These are phyloP conservation scores for Sherardia arvensis DNA, from an alignment of 257 asterid genomes.

Conservation along the genomic window DNA sequence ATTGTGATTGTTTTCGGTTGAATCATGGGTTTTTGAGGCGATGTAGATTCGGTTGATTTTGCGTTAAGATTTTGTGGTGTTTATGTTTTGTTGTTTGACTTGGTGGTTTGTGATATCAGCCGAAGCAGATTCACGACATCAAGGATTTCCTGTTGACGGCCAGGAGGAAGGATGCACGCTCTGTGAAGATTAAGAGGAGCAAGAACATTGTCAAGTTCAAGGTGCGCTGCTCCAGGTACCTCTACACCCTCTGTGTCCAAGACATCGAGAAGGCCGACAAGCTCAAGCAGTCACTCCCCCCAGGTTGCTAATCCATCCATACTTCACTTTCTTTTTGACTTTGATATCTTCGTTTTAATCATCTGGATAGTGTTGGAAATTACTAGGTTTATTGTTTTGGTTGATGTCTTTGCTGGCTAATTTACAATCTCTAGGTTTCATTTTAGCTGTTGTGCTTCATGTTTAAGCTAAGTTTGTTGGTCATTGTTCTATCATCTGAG, in stretches of 20 bases:
- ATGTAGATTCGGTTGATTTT: neutral
- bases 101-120: constrained; percentile 3
- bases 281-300: constrained; percentile 33
- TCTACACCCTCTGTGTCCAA: constrained; percentile 21
- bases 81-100: neutral
- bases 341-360: too few relatives aligned
- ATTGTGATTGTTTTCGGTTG: too few relatives aligned
- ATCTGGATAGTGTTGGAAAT: too few relatives aligned
- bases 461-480: neutral
- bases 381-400: neutral
- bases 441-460: neutral
- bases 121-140: constrained; percentile 28
- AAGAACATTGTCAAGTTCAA: constrained; percentile 28
- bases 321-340: neutral
- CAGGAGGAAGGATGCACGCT: constrained; percentile 25
- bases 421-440: too few relatives aligned
- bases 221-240: constrained; percentile 30
- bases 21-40: neutral
- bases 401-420: neutral
- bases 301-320: constrained; percentile 14
- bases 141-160: constrained; percentile 33
- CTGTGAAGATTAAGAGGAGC: constrained; percentile 30
- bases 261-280: constrained; percentile 34
- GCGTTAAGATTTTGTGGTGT: too few relatives aligned
- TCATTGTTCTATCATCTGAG: neutral